Base-by-base conservation (phyloP, 2,329 filamentous ascomycete genomes). In the Ophiostoma angusticollis region DNA sequence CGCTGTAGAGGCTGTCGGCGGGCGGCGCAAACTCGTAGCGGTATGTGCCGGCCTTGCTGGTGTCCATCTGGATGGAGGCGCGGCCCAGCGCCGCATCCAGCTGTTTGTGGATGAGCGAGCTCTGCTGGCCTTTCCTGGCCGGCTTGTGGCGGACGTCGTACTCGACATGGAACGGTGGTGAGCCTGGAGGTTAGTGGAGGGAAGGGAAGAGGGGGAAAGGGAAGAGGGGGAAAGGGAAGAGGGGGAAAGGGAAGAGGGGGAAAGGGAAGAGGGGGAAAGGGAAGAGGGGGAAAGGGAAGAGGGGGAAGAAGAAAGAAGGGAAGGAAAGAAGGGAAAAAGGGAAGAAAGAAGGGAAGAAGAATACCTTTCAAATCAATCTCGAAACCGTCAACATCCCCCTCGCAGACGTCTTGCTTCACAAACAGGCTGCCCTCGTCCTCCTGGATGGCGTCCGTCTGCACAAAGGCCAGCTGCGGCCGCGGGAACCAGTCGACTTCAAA, bases 301-400 rank as follows among this genome's bases (percentile, higher is more conserved):
- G 13, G 21, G 30, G 14, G 28, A 16, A 33, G 18, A 23, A 18
- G 24, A 14, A 16, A 8, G 28, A 7, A 30, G 9, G 18, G 6
- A 34, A 18, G n/a, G n/a, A n/a, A n/a, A n/a, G n/a, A n/a, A n/a
- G n/a, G n/a, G n/a, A n/a, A n/a, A n/a, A n/a, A n/a, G n/a, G n/a
- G n/a, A n/a, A n/a, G n/a, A n/a, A n/a, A n/a, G n/a, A n/a, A n/a
- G n/a, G n/a, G n/a, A n/a, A n/a, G 11, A 23, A 11, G 30, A 68
- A 61, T 72, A 74, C 85, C 89, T 55, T 73, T 73, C 45, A 98
- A 70, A 31, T 72, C 70, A 38, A 98, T 65, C 52, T 95, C 86
- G 40, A 95, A 78, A 4, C 78, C 77, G 56, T 95, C 89, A 52
- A 94, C 82, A 45, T 96, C 89, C 22, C 89, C 89, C 62, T 98